Evolutionary conservation across 306 rosid genomes (phyloP).

Genomic region (Prunus campanulata): DNA sequence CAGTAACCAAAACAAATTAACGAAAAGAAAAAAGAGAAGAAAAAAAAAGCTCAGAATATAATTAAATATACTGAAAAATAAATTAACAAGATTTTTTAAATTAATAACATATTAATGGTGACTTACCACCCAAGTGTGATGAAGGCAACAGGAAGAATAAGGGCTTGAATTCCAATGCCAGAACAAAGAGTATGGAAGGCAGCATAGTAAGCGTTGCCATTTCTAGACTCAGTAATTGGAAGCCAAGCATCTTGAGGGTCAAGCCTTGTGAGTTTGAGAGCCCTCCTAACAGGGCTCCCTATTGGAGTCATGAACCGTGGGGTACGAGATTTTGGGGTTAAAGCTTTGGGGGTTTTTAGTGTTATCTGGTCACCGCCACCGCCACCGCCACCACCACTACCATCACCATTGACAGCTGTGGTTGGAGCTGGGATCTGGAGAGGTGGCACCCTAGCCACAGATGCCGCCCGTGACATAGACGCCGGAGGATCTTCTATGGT

Average conservation of each 20-base stretch:
- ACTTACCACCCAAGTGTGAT: slow-evolving; percentile 47
- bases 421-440: slow-evolving; percentile 3
- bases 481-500: background rate
- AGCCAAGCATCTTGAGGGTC: slow-evolving; percentile 56
- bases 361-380: slow-evolving; percentile 16
- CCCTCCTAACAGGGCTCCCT: slow-evolving; percentile 33
- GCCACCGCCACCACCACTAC: background rate
- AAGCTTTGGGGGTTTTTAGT: slow-evolving; percentile 18
- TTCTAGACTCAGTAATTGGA: slow-evolving; percentile 60
- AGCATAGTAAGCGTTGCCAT: slow-evolving; percentile 48
- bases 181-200: slow-evolving; percentile 51
- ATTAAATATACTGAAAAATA: background rate
- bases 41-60: background rate
- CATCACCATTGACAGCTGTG: background rate
- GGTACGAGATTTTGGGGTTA: slow-evolving; percentile 24
- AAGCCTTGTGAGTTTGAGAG: slow-evolving; percentile 29
- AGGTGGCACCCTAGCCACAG: slow-evolving; percentile 12
- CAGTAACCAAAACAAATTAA: background rate
- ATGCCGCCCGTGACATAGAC: slow-evolving; percentile 11
- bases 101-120: background rate
- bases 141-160: slow-evolving; percentile 49
- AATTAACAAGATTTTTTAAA: background rate
- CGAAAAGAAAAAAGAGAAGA: background rate
- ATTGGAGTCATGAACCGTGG: slow-evolving; percentile 35
- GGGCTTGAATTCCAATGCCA: slow-evolving; percentile 55